Conservation (phyloP, 305 asterid genomes). For the Rubia balearica region DNA sequence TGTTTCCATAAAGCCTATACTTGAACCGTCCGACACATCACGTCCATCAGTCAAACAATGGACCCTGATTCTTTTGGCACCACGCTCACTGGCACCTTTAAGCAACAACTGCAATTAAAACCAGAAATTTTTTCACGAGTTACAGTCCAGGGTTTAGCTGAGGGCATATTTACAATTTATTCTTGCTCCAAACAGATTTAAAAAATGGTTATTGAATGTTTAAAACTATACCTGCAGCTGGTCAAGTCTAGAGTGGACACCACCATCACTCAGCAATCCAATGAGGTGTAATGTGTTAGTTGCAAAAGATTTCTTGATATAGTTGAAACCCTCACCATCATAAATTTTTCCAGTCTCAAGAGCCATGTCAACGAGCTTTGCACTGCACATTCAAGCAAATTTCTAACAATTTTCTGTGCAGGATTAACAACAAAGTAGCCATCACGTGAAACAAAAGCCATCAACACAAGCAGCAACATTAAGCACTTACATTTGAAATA, state of each 20-base stretch:
- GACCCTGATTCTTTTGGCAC: constrained; percentile 85
- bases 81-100: constrained; percentile 74
- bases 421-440: no score
- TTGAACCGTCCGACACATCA: constrained; percentile 88
- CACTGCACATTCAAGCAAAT: constrained; percentile 33
- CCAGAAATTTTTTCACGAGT: background rate
- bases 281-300: constrained; percentile 78
- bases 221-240: constrained; percentile 57
- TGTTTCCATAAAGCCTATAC: constrained; percentile 77
- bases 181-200: background rate
- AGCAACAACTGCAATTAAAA: constrained; percentile 57
- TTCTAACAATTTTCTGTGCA: background rate
- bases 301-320: constrained; percentile 62
- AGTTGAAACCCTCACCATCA: constrained; percentile 68
- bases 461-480: no score
- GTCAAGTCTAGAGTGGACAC: constrained; percentile 88
- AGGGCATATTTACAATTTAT: background rate
- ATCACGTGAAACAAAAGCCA: background rate
- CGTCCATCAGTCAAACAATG: constrained; percentile 93
- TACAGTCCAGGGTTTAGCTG: constrained; percentile 18
- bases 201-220: background rate
- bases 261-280: constrained; percentile 86
- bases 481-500: no score
- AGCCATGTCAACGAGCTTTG: constrained; percentile 85
- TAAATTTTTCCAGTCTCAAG: constrained; percentile 77